Base-by-base conservation (phyloP, 768 basidiomycete genomes). In the Sutorius australiensis region DNA sequence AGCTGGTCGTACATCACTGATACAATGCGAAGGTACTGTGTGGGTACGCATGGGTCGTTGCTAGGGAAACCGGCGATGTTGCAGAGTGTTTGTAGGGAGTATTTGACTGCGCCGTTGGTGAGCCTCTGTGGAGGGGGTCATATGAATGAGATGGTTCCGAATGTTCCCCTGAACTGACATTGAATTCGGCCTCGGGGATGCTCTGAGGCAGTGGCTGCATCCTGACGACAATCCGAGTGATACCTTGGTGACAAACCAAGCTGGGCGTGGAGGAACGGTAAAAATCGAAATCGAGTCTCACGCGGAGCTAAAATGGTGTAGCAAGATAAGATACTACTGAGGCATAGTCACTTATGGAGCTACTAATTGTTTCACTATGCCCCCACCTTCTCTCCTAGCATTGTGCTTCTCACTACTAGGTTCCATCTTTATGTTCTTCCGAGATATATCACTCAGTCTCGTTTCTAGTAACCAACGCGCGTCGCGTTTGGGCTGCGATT, bases 1-100 rank as follows among this genome's bases (percentile, higher is more conserved):
- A 67, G 65, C 10, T 63, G 54, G 14, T 59, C 42, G 41, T 57
- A 69, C 47, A 67, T 50, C 19, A 59, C 36, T 33, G 61, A 45
- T 8, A 65, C 17, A 32, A 69, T 56, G 32, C 52, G 59, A 27
- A 62, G 51, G 42, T 61, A 67, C 46, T 69, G 67, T 7, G 28
- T 16, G 0, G 62, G 56, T 13, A 44, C 16, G n/a, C 65, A 65
- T 48, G 51, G 14, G 6, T 40, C 27, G 27, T 51, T 49, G 31
- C 40, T 37, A n/a, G 62, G 55, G 24, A 57, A 56, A 14, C 49
- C 41, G 28, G 54, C 46, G 10, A 68, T 58, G 27, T 46, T 48
- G 36, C 46, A 38, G 17, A 66, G 53, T 2, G 56, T 42, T 19
- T 58, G 46, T 14, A 58, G 38, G 19, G 64, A 57, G 3, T 56